Conservation (phyloP, 2,329 filamentous ascomycete species). For the Acrocalymma vagum region DNA sequence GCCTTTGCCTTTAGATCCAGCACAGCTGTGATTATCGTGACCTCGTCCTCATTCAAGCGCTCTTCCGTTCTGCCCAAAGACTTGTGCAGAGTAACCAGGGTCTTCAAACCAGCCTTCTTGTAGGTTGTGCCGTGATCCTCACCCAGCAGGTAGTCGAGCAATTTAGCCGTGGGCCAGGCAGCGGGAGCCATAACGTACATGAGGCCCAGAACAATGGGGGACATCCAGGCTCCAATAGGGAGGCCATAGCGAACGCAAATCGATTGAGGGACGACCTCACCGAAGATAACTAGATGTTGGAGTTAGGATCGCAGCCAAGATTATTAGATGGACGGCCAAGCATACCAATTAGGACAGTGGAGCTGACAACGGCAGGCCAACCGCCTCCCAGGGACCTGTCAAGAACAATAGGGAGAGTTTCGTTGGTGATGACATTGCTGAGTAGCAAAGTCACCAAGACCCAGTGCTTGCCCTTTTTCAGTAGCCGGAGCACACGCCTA, state of each 20-base stretch:
- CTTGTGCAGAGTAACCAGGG: conserved; percentile 92
- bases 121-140: conserved; percentile 96
- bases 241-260: conserved; percentile 96
- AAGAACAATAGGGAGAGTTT: conserved; percentile 88
- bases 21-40: conserved; percentile 97
- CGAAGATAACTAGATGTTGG: conserved; percentile 81
- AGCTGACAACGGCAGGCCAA: conserved; percentile 91
- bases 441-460: conserved; percentile 92
- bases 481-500: conserved; percentile 77
- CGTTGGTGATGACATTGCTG: conserved; percentile 97
- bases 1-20: conserved; percentile 96
- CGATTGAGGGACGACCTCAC: conserved; percentile 94
- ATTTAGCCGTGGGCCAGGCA: conserved; percentile 93
- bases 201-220: conserved; percentile 82
- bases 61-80: conserved; percentile 85
- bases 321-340: conserved; percentile 10
- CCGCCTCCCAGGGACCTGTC: conserved; percentile 94
- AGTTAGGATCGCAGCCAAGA: no score
- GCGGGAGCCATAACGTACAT: conserved; percentile 94
- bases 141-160: conserved; percentile 91
- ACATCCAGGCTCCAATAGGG: conserved; percentile 93
- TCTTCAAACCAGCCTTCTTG: conserved; percentile 98
- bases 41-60: conserved; percentile 94
- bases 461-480: conserved; percentile 96
- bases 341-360: conserved; percentile 91